Evolutionary conservation across 208 protist species (phyloP), one percentile per base, ranked within the genome.

Genomic region (Leishmania tropica): DNA sequence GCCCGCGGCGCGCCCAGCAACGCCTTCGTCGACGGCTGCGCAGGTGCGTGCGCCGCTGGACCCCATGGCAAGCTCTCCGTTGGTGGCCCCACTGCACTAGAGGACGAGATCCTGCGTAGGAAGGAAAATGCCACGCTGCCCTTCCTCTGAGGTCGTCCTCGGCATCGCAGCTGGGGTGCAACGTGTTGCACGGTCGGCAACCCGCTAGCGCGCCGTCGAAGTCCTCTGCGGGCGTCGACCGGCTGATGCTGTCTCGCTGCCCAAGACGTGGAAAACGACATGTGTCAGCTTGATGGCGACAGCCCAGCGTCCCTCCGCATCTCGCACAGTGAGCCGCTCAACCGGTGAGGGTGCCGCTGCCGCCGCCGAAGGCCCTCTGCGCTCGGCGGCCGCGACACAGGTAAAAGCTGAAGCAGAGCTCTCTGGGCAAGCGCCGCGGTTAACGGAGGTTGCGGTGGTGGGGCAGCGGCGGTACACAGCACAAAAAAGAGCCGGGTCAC

Each of bases 361-460:
- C 47, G 70, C 54, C 73, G 40, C 77, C 54, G 24, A 13, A 47
- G 45, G 68, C 58, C 67, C 72, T 21, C 58, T 64, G 15, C 58
- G 8, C 58, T 64, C n/a, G 28, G 58, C 58, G n/a, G 58, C 58
- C 58, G 5, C 68, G 64, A 74, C 87, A 88, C 28, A 87, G 60
- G 68, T 83, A 88, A 65, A 90, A 86, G 60, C 68, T 82, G 45
- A 86, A 67, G 75, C 77, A 54, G 3, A 88, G 42, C 67, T 76
- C 48, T 35, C 48, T 42, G 7, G 74, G 85, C 80, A 58, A 58
- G 19, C 45, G 77, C 47, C n/a, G 31, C n/a, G 70, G 8, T 35
- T 42, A 75, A 31, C n/a, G 81, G 11, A 21, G 71, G 3, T 40
- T 28, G 53, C 28, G 58, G 24, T 58, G 31, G 24, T 79, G 73